A percentile compares a stretch with the other conserved stretches of the same genome.
These are phyloP conservation scores for Phialemonium atrogriseum DNA, from an alignment of 2,329 filamentous ascomycete genomes.

Conservation along the genomic window DNA sequence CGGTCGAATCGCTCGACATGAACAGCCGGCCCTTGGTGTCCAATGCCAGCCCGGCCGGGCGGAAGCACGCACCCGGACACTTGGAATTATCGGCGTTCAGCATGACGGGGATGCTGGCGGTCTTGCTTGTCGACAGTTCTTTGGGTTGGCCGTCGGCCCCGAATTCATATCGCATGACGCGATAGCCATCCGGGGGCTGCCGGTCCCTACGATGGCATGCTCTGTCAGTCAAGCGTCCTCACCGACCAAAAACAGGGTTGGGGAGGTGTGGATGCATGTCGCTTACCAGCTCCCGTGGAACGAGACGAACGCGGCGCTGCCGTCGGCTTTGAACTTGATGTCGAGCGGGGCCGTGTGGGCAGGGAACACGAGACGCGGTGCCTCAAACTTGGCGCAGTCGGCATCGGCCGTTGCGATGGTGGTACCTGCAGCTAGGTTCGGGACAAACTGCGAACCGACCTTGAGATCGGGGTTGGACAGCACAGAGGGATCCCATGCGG, in stretches of 20 bases:
- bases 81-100: neutral
- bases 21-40: constrained; percentile 46
- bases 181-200: constrained; percentile 4
- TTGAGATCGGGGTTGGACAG: constrained; percentile 12
- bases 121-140: neutral
- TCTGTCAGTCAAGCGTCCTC: neutral
- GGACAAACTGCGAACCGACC: constrained; percentile 11
- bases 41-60: constrained; percentile 4
- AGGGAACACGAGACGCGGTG: constrained; percentile 16
- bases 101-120: neutral
- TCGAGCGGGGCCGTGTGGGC: constrained; percentile 57
- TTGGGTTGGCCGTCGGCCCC: constrained; percentile 1
- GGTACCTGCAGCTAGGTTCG: neutral
- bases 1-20: constrained; percentile 52
- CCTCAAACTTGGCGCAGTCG: neutral
- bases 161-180: constrained; percentile 3
- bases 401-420: neutral
- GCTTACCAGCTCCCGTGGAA: constrained; percentile 52
- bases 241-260: neutral
- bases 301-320: constrained; percentile 47
- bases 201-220: constrained; percentile 1
- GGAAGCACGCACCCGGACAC: constrained; percentile 3
- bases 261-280: neutral
- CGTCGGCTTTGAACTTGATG: constrained; percentile 50
- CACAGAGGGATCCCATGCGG: constrained; percentile 28